A percentile compares a stretch with the other conserved stretches of the same genome.
These are phyloP conservation scores for Epicoccum nigrum DNA, from an alignment of 2,329 filamentous ascomycete genomes.

Conservation along the genomic window DNA sequence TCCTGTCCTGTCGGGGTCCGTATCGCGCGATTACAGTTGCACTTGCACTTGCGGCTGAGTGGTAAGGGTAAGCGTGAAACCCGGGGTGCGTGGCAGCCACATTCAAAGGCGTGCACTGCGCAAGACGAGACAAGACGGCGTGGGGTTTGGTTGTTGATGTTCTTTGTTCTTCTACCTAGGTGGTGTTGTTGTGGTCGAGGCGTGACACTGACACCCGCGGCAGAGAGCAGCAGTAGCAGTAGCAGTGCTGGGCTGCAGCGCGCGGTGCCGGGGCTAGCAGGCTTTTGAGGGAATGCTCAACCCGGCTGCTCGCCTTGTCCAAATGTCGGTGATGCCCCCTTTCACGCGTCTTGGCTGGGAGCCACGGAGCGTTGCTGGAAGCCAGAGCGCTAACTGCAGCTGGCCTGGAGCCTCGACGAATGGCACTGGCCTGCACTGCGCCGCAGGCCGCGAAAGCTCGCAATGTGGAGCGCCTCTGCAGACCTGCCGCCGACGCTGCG, in stretches of 20 bases:
- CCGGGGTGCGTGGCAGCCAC: slow-evolving; percentile 1
- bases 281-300: slow-evolving; percentile 16
- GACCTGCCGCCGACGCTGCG: slow-evolving; percentile 2
- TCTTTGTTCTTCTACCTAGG: no score
- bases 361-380: slow-evolving; percentile 24
- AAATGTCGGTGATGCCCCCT: slow-evolving; percentile 30
- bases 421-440: slow-evolving; percentile 16
- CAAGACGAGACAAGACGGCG: no score
- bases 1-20: neutral
- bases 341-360: slow-evolving; percentile 31
- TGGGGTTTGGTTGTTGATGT: neutral
- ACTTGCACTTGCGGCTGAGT: slow-evolving; percentile 4
- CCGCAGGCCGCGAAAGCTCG: slow-evolving; percentile 10
- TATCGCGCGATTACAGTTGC: neutral
- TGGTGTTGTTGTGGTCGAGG: no score
- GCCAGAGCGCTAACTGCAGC: slow-evolving; percentile 29
- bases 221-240: slow-evolving; percentile 6
- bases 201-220: slow-evolving; percentile 5
- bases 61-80: slow-evolving; percentile 11
- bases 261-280: slow-evolving; percentile 15
- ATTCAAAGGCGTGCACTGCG: neutral
- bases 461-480: slow-evolving; percentile 14
- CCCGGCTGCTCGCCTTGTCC: slow-evolving; percentile 14
- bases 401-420: slow-evolving; percentile 17
- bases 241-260: slow-evolving; percentile 2